Percentiles rank a stretch among this genome's conserved stretches.
Evolutionary conservation across 495 filamentous ascomycete genomes (phyloP).

Genomic region (Aspergillus ostianus): DNA sequence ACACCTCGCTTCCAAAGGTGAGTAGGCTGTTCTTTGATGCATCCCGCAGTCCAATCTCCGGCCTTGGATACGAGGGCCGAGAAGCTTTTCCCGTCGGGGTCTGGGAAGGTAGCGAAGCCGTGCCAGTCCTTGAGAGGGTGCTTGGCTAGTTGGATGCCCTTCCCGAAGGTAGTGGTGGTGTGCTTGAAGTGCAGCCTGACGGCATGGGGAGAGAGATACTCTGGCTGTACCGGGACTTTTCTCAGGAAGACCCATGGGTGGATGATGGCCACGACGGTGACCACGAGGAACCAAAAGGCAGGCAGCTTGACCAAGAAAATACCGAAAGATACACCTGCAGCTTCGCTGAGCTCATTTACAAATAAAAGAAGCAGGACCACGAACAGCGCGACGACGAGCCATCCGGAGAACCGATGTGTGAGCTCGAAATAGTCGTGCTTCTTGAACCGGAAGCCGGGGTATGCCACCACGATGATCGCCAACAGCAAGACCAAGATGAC

Average conservation of each 20-base stretch:
- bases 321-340: slow-evolving; percentile 27
- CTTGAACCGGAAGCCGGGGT: slow-evolving; percentile 44
- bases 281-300: slow-evolving; percentile 44
- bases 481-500: slow-evolving; percentile 41
- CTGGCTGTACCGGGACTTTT: slow-evolving; percentile 56
- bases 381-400: slow-evolving; percentile 51
- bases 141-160: slow-evolving; percentile 48
- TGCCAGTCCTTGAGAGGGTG: slow-evolving; percentile 74
- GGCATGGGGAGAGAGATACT: slow-evolving; percentile 67
- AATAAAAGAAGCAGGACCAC: slow-evolving; percentile 39
- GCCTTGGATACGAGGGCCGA: slow-evolving; percentile 74
- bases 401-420: slow-evolving; percentile 55
- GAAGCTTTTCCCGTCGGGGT: slow-evolving; percentile 46
- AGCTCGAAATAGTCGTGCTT: slow-evolving; percentile 57
- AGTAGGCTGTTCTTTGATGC: slow-evolving; percentile 59
- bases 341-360: slow-evolving; percentile 30
- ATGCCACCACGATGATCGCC: slow-evolving; percentile 42
- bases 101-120: slow-evolving; percentile 72
- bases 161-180: slow-evolving; percentile 43
- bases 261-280: slow-evolving; percentile 37
- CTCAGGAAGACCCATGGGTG: slow-evolving; percentile 45
- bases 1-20: slow-evolving; percentile 46
- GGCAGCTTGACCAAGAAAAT: slow-evolving; percentile 38
- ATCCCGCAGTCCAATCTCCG: slow-evolving; percentile 76
- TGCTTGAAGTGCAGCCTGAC: slow-evolving; percentile 70